These are phyloP conservation scores for Solanum piurae DNA, from an alignment of 257 asterid genomes.

Conservation along the genomic window DNA sequence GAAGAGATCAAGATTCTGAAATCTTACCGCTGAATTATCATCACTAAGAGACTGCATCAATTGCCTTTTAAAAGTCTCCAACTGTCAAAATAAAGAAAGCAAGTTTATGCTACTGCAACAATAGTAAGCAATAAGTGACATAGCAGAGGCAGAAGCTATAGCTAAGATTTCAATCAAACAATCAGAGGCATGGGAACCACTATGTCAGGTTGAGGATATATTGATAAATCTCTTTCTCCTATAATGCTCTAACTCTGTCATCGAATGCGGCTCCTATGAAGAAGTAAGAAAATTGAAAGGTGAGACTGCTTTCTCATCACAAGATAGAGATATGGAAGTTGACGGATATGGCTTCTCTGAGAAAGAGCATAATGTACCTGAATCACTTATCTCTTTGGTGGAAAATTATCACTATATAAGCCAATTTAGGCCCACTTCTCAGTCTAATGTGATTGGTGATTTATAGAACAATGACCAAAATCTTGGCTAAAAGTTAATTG, in stretches of 20 bases:
- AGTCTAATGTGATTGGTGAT: background rate
- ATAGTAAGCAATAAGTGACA: background rate
- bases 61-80: constrained; percentile 87
- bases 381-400: background rate
- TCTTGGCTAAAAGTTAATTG: background rate
- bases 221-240: background rate
- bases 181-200: background rate
- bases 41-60: constrained; percentile 83
- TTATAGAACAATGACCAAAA: background rate
- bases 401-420: background rate
- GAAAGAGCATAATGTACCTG: background rate
- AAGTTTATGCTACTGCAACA: background rate
- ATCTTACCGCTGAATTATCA: constrained; percentile 64
- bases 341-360: background rate
- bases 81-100: constrained; percentile 23
- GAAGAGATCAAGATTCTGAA: background rate
- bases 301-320: background rate
- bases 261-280: background rate
- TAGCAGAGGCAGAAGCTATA: background rate
- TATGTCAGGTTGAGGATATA: background rate
- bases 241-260: background rate
- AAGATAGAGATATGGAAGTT: background rate
- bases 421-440: background rate
- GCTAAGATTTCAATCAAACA: background rate
- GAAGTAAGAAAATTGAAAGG: background rate